phyloP scores from a whole-genome alignment of 345 rosid species.

The Populus nigra region DNA sequence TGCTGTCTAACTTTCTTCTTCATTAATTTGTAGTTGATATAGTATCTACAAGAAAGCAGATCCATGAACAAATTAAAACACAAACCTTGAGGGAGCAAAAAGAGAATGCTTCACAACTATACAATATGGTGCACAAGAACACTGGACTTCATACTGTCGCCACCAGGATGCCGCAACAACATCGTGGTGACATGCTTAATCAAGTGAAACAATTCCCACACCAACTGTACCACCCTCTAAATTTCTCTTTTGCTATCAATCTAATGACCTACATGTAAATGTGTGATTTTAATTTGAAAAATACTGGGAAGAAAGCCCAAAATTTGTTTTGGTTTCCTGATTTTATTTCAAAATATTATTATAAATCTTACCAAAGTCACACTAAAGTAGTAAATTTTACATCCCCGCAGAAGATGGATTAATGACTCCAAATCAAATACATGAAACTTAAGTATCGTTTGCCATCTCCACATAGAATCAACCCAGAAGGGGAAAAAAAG shows the following conservation, averaged over 20 bases:
- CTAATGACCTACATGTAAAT: neutral
- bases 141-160: neutral
- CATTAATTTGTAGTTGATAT: conserved; percentile 93
- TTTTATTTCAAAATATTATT: too few relatives aligned
- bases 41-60: conserved; percentile 51
- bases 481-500: neutral
- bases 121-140: neutral
- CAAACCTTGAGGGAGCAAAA: neutral
- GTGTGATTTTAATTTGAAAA: neutral
- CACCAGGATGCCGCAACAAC: neutral
- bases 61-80: neutral
- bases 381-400: neutral
- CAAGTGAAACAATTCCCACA: neutral
- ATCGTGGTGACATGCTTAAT: neutral
- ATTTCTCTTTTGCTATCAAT: neutral
- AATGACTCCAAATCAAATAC: neutral
- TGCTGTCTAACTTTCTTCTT: conserved; percentile 88
- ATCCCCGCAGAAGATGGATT: neutral
- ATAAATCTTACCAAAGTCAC: neutral
- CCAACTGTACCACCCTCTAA: neutral
- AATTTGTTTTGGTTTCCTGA: neutral
- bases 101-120: neutral
- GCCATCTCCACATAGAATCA: neutral
- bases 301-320: neutral
- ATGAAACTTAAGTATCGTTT: neutral